Conservation (phyloP, 768 basidiomycete genomes). For the Mycena vitilis region DNA sequence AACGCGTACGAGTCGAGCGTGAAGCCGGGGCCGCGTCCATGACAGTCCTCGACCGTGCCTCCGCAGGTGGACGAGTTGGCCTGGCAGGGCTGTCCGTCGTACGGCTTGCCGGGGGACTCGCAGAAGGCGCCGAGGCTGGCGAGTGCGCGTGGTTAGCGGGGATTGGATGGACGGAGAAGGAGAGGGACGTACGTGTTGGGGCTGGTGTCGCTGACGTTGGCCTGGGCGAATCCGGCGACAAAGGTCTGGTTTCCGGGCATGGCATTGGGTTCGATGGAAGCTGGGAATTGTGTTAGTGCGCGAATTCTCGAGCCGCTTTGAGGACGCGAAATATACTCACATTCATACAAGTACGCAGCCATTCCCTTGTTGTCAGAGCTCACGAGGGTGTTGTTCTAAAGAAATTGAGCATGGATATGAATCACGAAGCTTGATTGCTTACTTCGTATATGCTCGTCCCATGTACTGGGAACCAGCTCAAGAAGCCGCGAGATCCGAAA, state of each 20-base stretch:
- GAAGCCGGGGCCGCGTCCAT: slow-evolving; percentile 84
- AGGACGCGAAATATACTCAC: too few relatives aligned
- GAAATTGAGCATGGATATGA: not conserved
- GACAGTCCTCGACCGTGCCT: slow-evolving; percentile 74
- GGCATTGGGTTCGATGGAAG: slow-evolving; percentile 68
- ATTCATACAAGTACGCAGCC: slow-evolving; percentile 84
- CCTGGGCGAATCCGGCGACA: slow-evolving; percentile 82
- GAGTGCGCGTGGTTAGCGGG: slow-evolving; percentile 14
- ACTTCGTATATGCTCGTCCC: slow-evolving; percentile 86
- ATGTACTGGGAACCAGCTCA: slow-evolving; percentile 84
- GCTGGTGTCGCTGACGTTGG: slow-evolving; percentile 85
- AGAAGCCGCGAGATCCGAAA: slow-evolving; percentile 74
- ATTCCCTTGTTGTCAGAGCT: slow-evolving; percentile 89
- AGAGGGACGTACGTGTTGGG: slow-evolving; percentile 75
- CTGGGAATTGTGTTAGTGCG: slow-evolving; percentile 45
- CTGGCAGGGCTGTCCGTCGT: slow-evolving; percentile 77
- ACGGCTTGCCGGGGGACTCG: slow-evolving; percentile 77
- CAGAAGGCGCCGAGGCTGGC: slow-evolving; percentile 77
- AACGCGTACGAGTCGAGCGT: slow-evolving; percentile 70
- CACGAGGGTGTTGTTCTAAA: slow-evolving; percentile 84
- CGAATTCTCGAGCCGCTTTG: too few relatives aligned
- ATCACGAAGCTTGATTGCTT: slow-evolving; percentile 9
- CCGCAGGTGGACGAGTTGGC: slow-evolving; percentile 81
- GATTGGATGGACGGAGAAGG: slow-evolving; percentile 12
- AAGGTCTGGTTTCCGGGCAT: slow-evolving; percentile 79